A percentile compares a stretch with the other conserved stretches of the same genome.
These are phyloP conservation scores for Collybia sp. DNA, from an alignment of 768 basidiomycete genomes.

Conservation along the genomic window DNA sequence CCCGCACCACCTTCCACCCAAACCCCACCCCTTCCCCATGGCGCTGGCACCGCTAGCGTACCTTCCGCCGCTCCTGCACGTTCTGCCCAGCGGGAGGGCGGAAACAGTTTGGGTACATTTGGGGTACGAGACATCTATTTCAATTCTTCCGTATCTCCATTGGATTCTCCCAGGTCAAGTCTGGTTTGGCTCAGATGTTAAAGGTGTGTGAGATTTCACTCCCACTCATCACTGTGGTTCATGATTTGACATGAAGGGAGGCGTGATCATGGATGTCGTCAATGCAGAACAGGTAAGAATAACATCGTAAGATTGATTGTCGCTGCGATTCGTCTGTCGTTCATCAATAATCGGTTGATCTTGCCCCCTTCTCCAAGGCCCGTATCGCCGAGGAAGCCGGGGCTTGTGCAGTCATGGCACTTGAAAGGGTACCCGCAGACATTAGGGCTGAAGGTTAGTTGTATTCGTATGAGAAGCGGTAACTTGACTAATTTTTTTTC, in stretches of 20 bases:
- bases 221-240: conserved; percentile 1
- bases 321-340: neutral
- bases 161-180: conserved; percentile 63
- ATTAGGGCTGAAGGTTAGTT: conserved; percentile 69
- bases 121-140: conserved; percentile 38
- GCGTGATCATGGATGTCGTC: conserved; percentile 94
- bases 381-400: conserved; percentile 97
- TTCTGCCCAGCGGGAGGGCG: conserved; percentile 43
- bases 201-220: conserved; percentile 48
- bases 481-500: conserved; percentile 5
- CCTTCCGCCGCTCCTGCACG: conserved; percentile 50
- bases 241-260: conserved; percentile 44
- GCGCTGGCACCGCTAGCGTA: conserved; percentile 32
- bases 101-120: conserved; percentile 67
- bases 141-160: conserved; percentile 7
- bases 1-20: conserved; percentile 23
- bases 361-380: conserved; percentile 48
- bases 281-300: conserved; percentile 55
- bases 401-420: conserved; percentile 96
- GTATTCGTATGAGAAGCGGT: conserved; percentile 1
- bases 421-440: conserved; percentile 93
- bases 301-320: conserved; percentile 3
- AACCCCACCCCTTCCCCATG: conserved; percentile 29
- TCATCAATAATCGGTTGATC: too few relatives aligned
- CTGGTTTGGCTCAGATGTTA: conserved; percentile 94